Base-by-base conservation (phyloP, 495 filamentous ascomycete genomes). In the Hypoxylon subgilvum region DNA sequence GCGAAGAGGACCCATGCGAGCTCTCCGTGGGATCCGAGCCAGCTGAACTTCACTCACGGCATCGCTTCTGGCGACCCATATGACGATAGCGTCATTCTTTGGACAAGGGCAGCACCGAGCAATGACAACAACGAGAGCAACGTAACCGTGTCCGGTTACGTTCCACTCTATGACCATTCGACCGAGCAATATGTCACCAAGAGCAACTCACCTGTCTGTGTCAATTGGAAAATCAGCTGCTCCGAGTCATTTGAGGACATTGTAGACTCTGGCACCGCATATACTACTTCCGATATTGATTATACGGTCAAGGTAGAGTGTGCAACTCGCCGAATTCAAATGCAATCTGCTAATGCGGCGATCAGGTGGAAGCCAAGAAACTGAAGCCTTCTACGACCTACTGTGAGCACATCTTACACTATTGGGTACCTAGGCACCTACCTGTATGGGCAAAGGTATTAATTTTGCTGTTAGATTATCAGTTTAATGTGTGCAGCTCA, bases 61-160 rank as follows among this genome's bases (percentile, higher is more conserved):
- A 73, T 86, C 27, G 84, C 85, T 28, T 84, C 81, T 22, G 85
- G 85, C 19, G 85, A 88, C 56, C 85, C 85, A 2, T 86, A 82
- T 40, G 71, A 82, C 5, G 66, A 79, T 60, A 84, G 79, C 19
- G 80, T 87, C 6, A 87, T 88, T 52, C 75, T 88, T 1, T 87
- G 85, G 85, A 87, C 85, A 5, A 75, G 85, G 17, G 69, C 78
- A 23, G 76, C 82, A 1, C 85, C 84, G 8, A 69, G 72, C 17
- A 57, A 50, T 28, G 79, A 77, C 25, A 79, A 84, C 45, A 80
- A 82, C 47, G 49, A 70, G 36, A 79, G 75, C 44, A 84, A 85
- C 58, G 68, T 76, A 14, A 82, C 82, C 6, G 80, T 83, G 9
- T 72, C 73, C 38, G 80, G 82, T 4, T 74, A 75, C 49, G 82